Percentiles rank a stretch among this genome's conserved stretches.
These are phyloP conservation scores for Aureobasidium uvarum DNA, from an alignment of 2,329 filamentous ascomycete genomes.

Conservation along the genomic window DNA sequence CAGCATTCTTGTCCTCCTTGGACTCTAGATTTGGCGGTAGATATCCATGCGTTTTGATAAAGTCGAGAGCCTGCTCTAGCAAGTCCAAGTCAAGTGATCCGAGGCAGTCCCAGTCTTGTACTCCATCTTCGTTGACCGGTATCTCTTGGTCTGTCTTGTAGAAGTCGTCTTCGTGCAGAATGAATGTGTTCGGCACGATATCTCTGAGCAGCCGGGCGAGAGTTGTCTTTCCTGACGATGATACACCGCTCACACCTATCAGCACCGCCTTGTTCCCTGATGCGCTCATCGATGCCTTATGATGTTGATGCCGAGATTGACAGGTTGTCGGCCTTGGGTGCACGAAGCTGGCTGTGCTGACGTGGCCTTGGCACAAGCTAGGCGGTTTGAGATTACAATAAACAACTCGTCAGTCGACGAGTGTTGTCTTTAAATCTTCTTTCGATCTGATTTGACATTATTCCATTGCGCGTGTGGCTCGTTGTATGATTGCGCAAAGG, in stretches of 20 bases:
- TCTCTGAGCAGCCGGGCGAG: slow-evolving; percentile 79
- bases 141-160: slow-evolving; percentile 76
- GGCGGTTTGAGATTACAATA: slow-evolving; percentile 26
- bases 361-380: slow-evolving; percentile 24
- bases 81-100: slow-evolving; percentile 70
- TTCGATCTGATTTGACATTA: background rate
- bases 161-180: slow-evolving; percentile 96
- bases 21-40: slow-evolving; percentile 55
- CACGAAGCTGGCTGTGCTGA: slow-evolving; percentile 16
- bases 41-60: slow-evolving; percentile 67
- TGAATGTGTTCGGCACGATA: slow-evolving; percentile 70
- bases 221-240: slow-evolving; percentile 93
- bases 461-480: background rate
- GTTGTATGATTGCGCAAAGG: background rate
- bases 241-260: slow-evolving; percentile 82
- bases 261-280: slow-evolving; percentile 52
- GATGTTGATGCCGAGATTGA: slow-evolving; percentile 9
- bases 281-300: slow-evolving; percentile 24
- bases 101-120: slow-evolving; percentile 91
- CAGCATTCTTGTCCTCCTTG: slow-evolving; percentile 60
- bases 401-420: slow-evolving; percentile 1
- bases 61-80: slow-evolving; percentile 64
- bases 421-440: background rate
- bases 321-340: slow-evolving; percentile 13
- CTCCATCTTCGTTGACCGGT: slow-evolving; percentile 48